These are phyloP conservation scores for Pulicaria dysenterica DNA, from an alignment of 129 eudicot genomes.

Conservation along the genomic window DNA sequence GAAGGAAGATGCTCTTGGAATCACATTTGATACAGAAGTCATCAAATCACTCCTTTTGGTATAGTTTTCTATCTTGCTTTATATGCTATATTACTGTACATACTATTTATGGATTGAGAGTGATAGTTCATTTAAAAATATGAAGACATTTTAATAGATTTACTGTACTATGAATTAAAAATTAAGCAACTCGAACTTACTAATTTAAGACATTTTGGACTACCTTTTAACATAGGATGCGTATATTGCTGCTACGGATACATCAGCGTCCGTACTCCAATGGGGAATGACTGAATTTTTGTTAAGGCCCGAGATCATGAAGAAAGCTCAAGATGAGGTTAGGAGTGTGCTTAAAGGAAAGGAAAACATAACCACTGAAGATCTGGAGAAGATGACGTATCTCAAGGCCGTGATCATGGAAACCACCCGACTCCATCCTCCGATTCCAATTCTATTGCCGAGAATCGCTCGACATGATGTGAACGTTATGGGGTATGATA, in stretches of 20 bases:
- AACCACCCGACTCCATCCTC: constrained; percentile 9
- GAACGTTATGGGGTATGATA: constrained; percentile 6
- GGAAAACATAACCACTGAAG: constrained; percentile 11
- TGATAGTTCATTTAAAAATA: no score
- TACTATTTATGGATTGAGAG: no score
- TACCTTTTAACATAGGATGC: not conserved
- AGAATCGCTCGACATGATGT: constrained; percentile 5
- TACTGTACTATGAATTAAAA: no score
- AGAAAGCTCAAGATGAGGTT: constrained; percentile 11
- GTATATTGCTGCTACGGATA: constrained; percentile 9
- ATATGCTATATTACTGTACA: not conserved
- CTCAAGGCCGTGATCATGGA: constrained; percentile 16
- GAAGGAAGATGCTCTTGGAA: constrained; percentile 38
- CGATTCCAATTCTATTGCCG: constrained; percentile 5
- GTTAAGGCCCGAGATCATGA: not conserved
- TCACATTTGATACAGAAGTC: constrained; percentile 39
- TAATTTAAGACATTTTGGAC: not conserved
- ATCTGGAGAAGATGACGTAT: constrained; percentile 19
- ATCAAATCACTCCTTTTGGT: constrained; percentile 61
- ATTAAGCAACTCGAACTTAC: no score
- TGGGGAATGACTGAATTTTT: constrained; percentile 17
- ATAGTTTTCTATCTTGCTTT: not conserved
- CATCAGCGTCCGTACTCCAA: constrained; percentile 7
- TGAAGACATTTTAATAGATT: no score
- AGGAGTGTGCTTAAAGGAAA: not conserved